A percentile compares a stretch with the other conserved stretches of the same genome.
phyloP scores from a whole-genome alignment of 768 basidiomycete species.

The Gymnopilus dilepis region DNA sequence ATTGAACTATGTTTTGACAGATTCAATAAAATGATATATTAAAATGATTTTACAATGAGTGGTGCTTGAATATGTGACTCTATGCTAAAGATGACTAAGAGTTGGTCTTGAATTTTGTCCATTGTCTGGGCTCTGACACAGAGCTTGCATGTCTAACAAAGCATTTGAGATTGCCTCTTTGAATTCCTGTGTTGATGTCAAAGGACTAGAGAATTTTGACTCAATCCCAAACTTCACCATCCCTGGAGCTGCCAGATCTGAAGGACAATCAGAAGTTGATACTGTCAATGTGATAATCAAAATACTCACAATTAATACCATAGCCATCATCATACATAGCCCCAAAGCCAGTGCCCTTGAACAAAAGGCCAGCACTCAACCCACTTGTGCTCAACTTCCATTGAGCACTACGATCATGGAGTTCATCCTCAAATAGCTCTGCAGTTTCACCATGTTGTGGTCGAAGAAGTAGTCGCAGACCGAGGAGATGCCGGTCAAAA shows the following conservation, averaged over 20 bases:
- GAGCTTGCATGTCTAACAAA: constrained; percentile 68
- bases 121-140: constrained; percentile 44
- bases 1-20: not conserved
- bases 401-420: constrained; percentile 74
- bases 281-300: not conserved
- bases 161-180: constrained; percentile 64
- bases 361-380: constrained; percentile 82
- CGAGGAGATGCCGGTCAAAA: constrained; percentile 91
- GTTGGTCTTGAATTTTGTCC: constrained; percentile 15
- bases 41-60: no score
- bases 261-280: not conserved
- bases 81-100: constrained; percentile 37
- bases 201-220: constrained; percentile 73
- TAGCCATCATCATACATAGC: constrained; percentile 84
- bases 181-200: constrained; percentile 75
- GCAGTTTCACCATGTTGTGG: constrained; percentile 58
- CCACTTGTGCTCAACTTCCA: constrained; percentile 95
- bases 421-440: constrained; percentile 74
- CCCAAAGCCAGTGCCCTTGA: constrained; percentile 93
- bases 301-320: constrained; percentile 86
- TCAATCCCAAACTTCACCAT: constrained; percentile 94
- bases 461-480: constrained; percentile 69
- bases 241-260: constrained; percentile 82
- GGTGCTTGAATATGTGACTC: not conserved
- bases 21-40: constrained; percentile 1